phyloP scores from a whole-genome alignment of 768 basidiomycete species.

The Termitomyces sp. region DNA sequence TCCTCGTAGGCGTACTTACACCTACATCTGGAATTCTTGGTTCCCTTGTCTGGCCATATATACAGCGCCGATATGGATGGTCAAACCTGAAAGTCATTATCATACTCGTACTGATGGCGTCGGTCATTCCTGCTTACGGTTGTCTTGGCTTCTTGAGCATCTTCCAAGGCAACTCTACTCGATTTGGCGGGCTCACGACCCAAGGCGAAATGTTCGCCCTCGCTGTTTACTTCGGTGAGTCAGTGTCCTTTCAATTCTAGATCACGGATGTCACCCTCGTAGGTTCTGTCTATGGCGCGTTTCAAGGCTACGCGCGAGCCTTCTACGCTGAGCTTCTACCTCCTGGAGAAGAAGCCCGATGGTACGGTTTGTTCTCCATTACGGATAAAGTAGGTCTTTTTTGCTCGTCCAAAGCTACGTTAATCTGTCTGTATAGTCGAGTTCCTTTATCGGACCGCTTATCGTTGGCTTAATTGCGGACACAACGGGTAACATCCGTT shows the following conservation, averaged over 20 bases:
- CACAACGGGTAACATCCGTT: constrained; percentile 86
- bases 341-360: constrained; percentile 83
- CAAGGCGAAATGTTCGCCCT: constrained; percentile 83
- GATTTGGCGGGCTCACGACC: constrained; percentile 74
- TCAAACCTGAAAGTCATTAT: constrained; percentile 67
- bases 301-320: constrained; percentile 86
- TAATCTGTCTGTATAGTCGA: constrained; percentile 55
- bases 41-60: constrained; percentile 72
- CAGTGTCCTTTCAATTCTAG: background rate
- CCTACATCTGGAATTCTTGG: constrained; percentile 79
- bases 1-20: constrained; percentile 77
- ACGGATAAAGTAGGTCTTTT: constrained; percentile 69
- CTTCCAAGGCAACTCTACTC: constrained; percentile 36
- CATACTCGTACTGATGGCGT: constrained; percentile 62
- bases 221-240: constrained; percentile 77
- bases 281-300: constrained; percentile 82
- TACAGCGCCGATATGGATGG: constrained; percentile 66
- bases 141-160: constrained; percentile 72
- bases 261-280: background rate
- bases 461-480: constrained; percentile 88
- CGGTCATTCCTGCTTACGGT: constrained; percentile 73
- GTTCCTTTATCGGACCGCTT: constrained; percentile 88
- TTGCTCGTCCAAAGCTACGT: background rate
- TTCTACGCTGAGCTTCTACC: constrained; percentile 88
- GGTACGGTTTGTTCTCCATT: constrained; percentile 86